A percentile compares a stretch with the other conserved stretches of the same genome.
These are phyloP conservation scores for Tolypocladium endophyticum DNA, from an alignment of 2,329 filamentous ascomycete genomes.

Conservation along the genomic window DNA sequence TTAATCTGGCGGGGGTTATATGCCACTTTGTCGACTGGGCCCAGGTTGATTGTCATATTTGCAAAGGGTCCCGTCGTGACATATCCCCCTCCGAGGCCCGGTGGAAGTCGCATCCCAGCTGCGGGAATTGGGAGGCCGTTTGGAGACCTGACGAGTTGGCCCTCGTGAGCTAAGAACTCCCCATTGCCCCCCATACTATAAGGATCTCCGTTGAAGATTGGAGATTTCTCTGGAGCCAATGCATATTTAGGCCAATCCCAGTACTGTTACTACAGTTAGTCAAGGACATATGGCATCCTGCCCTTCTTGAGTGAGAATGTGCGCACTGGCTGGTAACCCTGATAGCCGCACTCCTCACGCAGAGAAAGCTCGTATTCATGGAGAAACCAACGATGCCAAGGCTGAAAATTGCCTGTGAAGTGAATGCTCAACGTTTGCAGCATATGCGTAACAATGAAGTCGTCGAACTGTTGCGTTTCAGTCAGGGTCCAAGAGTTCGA, in stretches of 20 bases:
- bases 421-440: slow-evolving; percentile 26
- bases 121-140: too few species aligned
- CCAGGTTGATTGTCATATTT: slow-evolving; percentile 24
- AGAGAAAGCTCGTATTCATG: slow-evolving; percentile 11
- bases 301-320: background rate
- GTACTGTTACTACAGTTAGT: slow-evolving; percentile 18
- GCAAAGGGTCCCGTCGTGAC: slow-evolving; percentile 33
- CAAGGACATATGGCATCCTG: too few species aligned
- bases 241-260: slow-evolving; percentile 39
- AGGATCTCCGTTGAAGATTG: slow-evolving; percentile 39
- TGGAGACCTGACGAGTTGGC: slow-evolving; percentile 2
- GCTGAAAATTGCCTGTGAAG: slow-evolving; percentile 5
- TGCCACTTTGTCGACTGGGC: slow-evolving; percentile 15
- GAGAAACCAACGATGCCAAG: slow-evolving; percentile 27
- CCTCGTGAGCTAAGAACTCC: slow-evolving; percentile 17
- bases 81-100: slow-evolving; percentile 40
- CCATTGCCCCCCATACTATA: slow-evolving; percentile 37
- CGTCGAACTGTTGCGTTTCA: slow-evolving; percentile 19
- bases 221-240: slow-evolving; percentile 31
- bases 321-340: slow-evolving; percentile 10
- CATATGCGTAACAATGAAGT: slow-evolving; percentile 29
- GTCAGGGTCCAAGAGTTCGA: too few species aligned
- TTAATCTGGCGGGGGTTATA: slow-evolving; percentile 26
- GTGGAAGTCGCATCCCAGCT: slow-evolving; percentile 1
- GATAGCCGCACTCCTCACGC: slow-evolving; percentile 23